A percentile compares a stretch with the other conserved stretches of the same genome.
Conservation (phyloP, 176 grass and related monocot species). For the Aegilops longissima region DNA sequence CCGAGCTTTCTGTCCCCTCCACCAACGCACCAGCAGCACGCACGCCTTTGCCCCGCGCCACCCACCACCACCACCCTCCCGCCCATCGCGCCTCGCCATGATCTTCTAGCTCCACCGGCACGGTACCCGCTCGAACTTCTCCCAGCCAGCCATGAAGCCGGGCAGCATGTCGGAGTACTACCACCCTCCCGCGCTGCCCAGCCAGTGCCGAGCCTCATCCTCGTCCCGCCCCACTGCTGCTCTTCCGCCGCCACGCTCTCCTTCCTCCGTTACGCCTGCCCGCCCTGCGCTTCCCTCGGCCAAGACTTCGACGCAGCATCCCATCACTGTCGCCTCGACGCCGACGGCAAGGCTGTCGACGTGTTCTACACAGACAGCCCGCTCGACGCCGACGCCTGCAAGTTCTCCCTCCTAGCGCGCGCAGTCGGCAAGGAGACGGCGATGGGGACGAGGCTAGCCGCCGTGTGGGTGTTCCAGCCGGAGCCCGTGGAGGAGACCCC, state of each 20-base stretch:
- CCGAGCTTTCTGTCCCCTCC: too few species aligned
- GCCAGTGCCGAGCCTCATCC: neutral
- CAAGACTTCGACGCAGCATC: too few species aligned
- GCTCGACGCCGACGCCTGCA: conserved; percentile 68
- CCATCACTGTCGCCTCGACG: conserved; percentile 25
- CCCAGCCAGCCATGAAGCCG: too few species aligned
- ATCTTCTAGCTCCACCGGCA: too few species aligned
- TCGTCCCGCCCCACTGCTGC: neutral
- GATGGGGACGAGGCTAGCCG: conserved; percentile 32
- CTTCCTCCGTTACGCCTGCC: neutral
- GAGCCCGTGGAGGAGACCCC: conserved; percentile 32
- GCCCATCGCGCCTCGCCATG: too few species aligned
- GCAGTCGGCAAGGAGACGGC: neutral
- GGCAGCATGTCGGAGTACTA: too few species aligned
- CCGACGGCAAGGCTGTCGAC: conserved; percentile 11
- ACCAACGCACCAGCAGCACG: too few species aligned
- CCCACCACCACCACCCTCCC: too few species aligned
- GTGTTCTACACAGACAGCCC: conserved; percentile 79
- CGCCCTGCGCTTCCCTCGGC: neutral
- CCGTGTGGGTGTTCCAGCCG: conserved; percentile 51
- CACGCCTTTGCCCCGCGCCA: too few species aligned
- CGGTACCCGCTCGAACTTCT: too few species aligned
- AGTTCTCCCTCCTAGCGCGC: conserved; percentile 53
- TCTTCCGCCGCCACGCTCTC: neutral
- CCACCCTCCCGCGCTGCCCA: too few species aligned